Evolutionary conservation across 257 asterid genomes (phyloP).

Genomic region (Orobanche coerulescens): DNA sequence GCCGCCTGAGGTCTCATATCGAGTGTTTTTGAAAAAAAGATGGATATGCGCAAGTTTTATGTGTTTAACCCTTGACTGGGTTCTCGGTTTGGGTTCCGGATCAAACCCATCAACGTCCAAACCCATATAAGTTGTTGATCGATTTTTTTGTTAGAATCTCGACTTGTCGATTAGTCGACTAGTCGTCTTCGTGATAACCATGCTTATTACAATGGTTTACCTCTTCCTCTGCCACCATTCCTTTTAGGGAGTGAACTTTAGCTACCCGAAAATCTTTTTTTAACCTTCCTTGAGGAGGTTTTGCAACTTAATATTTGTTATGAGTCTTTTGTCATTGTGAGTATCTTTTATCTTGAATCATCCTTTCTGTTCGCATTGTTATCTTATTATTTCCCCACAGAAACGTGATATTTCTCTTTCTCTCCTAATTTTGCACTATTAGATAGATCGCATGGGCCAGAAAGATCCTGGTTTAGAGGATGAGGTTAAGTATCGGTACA

Average conservation of each 20-base stretch:
- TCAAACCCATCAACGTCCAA: too few species aligned
- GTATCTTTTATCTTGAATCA: background rate
- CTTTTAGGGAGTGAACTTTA: background rate
- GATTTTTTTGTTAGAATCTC: too few species aligned
- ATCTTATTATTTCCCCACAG: conserved; percentile 7
- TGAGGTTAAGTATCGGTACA: conserved; percentile 83
- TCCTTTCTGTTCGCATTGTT: conserved; percentile 12
- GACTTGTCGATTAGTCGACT: too few species aligned
- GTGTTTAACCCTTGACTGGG: too few species aligned
- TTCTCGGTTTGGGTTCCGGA: too few species aligned
- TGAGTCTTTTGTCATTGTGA: conserved; percentile 5
- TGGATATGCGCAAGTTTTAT: too few species aligned
- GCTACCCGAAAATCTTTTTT: background rate
- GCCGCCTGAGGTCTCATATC: too few species aligned
- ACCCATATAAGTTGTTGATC: too few species aligned
- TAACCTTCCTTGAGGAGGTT: too few species aligned
- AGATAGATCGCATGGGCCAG: conserved; percentile 89
- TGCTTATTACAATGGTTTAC: background rate
- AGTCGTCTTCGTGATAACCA: too few species aligned
- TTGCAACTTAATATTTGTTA: background rate
- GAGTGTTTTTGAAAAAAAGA: too few species aligned
- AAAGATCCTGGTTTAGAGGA: conserved; percentile 74
- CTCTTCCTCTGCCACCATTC: background rate
- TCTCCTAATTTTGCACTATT: conserved; percentile 20
- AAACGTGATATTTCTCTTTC: conserved; percentile 12